Conservation (phyloP, 148 eudicot species). For the Oxyria digyna region DNA sequence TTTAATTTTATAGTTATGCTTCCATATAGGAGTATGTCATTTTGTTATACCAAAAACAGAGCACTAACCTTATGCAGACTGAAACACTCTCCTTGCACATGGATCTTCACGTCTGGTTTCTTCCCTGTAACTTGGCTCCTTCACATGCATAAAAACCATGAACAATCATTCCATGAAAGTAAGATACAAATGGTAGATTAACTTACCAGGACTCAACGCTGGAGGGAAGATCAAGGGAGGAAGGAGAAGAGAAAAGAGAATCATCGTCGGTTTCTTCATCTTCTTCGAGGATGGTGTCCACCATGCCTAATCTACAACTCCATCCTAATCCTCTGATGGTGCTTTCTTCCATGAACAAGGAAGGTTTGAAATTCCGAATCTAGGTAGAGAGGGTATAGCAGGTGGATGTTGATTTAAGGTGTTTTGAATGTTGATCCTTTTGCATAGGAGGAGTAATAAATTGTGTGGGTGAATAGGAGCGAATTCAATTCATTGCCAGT, state of each 20-base stretch:
- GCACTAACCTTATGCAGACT: constrained; percentile 52
- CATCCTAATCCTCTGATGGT: constrained; percentile 11
- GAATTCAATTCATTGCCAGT: constrained; percentile 6
- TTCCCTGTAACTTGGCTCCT: constrained; percentile 41
- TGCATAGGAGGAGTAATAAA: not conserved
- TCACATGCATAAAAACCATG: not conserved
- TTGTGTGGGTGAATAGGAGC: not conserved
- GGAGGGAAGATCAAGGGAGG: constrained; percentile 26
- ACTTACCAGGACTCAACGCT: constrained; percentile 44
- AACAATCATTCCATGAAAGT: not conserved
- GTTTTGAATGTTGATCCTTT: not conserved
- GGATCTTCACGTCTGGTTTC: constrained; percentile 51
- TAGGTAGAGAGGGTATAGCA: not conserved
- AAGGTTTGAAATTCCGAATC: not conserved
- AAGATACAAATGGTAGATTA: not conserved
- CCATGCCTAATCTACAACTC: constrained; percentile 40
- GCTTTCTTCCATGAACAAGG: not conserved
- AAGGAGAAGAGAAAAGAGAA: constrained; percentile 12
- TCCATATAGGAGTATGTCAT: too few relatives aligned
- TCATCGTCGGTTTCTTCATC: constrained; percentile 25
- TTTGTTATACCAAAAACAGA: not conserved
- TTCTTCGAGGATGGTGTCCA: constrained; percentile 62
- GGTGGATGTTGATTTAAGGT: not conserved
- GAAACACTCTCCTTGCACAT: constrained; percentile 46
- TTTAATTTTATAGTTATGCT: too few relatives aligned